phyloP scores from a whole-genome alignment of 2,329 filamentous ascomycete genomes.

The Colletotrichum spinosum region DNA sequence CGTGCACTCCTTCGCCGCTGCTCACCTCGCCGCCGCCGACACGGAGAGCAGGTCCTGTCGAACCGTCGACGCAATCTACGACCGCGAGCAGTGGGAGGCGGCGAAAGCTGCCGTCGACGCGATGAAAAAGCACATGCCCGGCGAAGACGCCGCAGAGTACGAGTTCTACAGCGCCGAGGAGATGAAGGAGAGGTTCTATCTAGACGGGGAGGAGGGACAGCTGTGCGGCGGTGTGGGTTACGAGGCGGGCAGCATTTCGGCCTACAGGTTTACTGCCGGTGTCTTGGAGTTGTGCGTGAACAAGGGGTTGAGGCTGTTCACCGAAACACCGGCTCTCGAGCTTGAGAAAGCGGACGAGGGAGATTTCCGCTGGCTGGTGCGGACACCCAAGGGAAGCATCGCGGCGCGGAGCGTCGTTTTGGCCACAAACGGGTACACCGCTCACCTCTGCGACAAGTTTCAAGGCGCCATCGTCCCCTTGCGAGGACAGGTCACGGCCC shows the following conservation, averaged over 20 bases:
- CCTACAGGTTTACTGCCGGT: slow-evolving; percentile 49
- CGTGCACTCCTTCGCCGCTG: slow-evolving; percentile 64
- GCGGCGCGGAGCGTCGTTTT: slow-evolving; percentile 39
- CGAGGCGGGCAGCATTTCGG: slow-evolving; percentile 54
- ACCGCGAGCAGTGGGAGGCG: slow-evolving; percentile 53
- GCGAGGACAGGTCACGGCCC: slow-evolving; percentile 40
- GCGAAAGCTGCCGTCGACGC: slow-evolving; percentile 53
- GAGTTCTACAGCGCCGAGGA: slow-evolving; percentile 55
- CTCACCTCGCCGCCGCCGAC: slow-evolving; percentile 44
- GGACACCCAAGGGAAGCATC: slow-evolving; percentile 41
- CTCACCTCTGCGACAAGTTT: slow-evolving; percentile 40
- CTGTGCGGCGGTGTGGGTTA: slow-evolving; percentile 62
- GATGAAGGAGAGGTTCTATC: slow-evolving; percentile 45
- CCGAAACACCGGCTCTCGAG: slow-evolving; percentile 24
- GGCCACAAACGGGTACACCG: slow-evolving; percentile 46
- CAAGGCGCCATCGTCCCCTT: slow-evolving; percentile 40
- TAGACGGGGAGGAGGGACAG: slow-evolving; percentile 40
- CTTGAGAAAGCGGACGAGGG: neutral
- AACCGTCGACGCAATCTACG: slow-evolving; percentile 70
- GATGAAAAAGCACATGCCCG: slow-evolving; percentile 58
- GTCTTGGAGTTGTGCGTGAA: slow-evolving; percentile 30
- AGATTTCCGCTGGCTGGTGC: slow-evolving; percentile 25
- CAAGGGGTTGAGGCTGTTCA: slow-evolving; percentile 31
- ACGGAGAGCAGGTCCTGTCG: slow-evolving; percentile 63
- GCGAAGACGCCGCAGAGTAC: slow-evolving; percentile 57